Evolutionary conservation across 495 filamentous ascomycete species (phyloP).

Genomic region (Aspergillus diversus): DNA sequence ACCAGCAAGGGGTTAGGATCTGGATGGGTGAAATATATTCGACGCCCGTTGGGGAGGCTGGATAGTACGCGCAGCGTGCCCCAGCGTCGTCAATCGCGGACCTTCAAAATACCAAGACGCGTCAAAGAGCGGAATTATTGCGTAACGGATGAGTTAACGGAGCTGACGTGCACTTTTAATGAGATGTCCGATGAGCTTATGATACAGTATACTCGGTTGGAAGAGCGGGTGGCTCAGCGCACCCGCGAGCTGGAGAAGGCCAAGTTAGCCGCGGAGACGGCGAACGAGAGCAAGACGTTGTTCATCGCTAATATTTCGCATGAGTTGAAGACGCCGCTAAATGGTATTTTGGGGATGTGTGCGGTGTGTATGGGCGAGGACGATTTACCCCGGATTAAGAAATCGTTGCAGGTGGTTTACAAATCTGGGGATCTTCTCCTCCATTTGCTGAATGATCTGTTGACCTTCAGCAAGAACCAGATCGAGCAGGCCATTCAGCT

Average conservation of each 20-base stretch:
- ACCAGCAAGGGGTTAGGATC: conserved; percentile 1
- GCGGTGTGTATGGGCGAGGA: conserved; percentile 91
- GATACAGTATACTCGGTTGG: conserved; percentile 80
- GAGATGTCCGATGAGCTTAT: conserved; percentile 90
- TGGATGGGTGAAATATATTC: conserved; percentile 4
- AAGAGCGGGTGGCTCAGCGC: conserved; percentile 80
- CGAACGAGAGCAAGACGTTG: conserved; percentile 91
- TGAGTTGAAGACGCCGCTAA: conserved; percentile 89
- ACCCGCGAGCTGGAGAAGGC: conserved; percentile 84
- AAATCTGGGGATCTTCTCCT: conserved; percentile 87
- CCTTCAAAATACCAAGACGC: conserved; percentile 80
- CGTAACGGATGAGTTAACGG: conserved; percentile 85
- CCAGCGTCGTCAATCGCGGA: conserved; percentile 9
- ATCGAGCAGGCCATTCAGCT: conserved; percentile 77
- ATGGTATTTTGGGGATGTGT: conserved; percentile 92
- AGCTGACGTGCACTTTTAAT: conserved; percentile 86
- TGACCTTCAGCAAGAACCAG: conserved; percentile 94
- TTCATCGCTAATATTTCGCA: conserved; percentile 98
- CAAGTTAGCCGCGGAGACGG: conserved; percentile 88
- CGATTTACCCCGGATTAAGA: conserved; percentile 72
- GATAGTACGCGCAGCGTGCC: conserved; percentile 17
- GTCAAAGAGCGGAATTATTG: conserved; percentile 75
- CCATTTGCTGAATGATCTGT: conserved; percentile 85
- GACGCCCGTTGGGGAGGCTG: conserved; percentile 6
- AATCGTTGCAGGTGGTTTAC: conserved; percentile 82